Evolutionary conservation across 192 early-diverging fungal species (phyloP), one percentile per base, ranked within the genome.

Genomic region (Chytriomyces hyalinus): DNA sequence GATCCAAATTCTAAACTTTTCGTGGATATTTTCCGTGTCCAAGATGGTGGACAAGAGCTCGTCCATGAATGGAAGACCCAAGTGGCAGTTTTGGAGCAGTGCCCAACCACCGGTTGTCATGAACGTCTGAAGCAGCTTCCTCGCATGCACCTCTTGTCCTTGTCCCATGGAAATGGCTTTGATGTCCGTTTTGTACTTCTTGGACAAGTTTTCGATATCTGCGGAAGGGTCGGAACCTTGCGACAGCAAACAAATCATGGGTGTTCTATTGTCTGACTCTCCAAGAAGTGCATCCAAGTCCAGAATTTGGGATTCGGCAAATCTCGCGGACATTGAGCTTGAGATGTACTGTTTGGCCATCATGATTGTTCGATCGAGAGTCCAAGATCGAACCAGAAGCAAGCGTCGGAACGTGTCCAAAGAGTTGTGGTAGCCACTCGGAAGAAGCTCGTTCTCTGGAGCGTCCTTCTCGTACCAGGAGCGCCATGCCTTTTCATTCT

Each of bases 91-190:
- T 78, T 91, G 90, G 36, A 91, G 69, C 36, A 91, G 74, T 13
- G 87, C 87, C 90, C 90, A 91, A 11, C 90, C 90, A 49, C 90
- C 90, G 60, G 83, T 89, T 15, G 86, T 82, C 87, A 91, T 91
- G 67, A 89, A 90, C 15, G 86, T 78, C 24, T 83, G 83, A 5
- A 91, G 78, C 6, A 90, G 75, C 68, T 90, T 91, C 24, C 90
- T 80, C 5, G 90, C 90, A 60, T 91, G 90, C 6, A 91, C 83
- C 79, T 91, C 90, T 67, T 91, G 90, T 10, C 90, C 90, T 80
- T 91, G 90, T 46, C 90, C 90, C 90, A 91, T 91, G 65, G 88
- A 90, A 81, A 91, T 91, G 5, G 90, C 89, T 70, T 91, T 91
- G 71, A 90, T 90, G 74, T 91, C 88, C 20, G 84, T 87, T 61